Evolutionary conservation across 345 rosid species (phyloP).

Genomic region (Citropsis articulata): DNA sequence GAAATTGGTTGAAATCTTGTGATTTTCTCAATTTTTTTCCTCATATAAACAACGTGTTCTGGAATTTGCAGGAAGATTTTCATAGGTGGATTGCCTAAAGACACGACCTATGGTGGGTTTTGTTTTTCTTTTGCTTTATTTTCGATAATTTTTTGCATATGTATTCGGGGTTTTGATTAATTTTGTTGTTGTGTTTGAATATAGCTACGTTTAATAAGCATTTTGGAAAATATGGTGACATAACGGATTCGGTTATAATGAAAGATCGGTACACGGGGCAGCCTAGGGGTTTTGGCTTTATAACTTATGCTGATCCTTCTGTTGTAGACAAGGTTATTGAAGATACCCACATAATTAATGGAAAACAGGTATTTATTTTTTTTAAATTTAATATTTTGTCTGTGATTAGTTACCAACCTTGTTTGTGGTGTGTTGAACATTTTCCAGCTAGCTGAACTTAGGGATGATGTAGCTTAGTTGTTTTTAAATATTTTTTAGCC

Average conservation of each 20-base stretch:
- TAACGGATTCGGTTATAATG: conserved; percentile 87
- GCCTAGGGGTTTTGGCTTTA: conserved; percentile 91
- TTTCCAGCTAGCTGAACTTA: not conserved
- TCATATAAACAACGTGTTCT: not conserved
- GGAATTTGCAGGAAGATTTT: conserved; percentile 63
- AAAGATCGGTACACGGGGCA: conserved; percentile 79
- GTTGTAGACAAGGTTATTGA: conserved; percentile 88
- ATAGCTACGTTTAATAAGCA: conserved; percentile 71
- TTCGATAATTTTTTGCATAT: not conserved
- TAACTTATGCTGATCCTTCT: conserved; percentile 79
- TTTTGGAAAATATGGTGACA: conserved; percentile 84
- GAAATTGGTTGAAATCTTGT: too few species aligned
- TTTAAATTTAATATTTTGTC: not conserved
- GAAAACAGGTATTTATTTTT: conserved; percentile 59
- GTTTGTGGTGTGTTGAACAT: not conserved
- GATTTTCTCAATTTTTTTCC: not conserved
- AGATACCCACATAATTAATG: conserved; percentile 68
- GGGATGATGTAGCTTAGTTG: not conserved
- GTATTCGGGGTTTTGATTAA: not conserved
- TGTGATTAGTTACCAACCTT: not conserved
- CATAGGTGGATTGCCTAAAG: conserved; percentile 83
- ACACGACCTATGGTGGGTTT: conserved; percentile 55
- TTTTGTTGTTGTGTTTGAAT: not conserved
- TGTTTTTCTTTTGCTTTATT: not conserved
- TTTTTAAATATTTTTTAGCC: too few species aligned